A percentile compares a stretch with the other conserved stretches of the same genome.
Evolutionary conservation across 1,284 basidiomycete species (phyloP).

Genomic region (Ganoderma multipileum): DNA sequence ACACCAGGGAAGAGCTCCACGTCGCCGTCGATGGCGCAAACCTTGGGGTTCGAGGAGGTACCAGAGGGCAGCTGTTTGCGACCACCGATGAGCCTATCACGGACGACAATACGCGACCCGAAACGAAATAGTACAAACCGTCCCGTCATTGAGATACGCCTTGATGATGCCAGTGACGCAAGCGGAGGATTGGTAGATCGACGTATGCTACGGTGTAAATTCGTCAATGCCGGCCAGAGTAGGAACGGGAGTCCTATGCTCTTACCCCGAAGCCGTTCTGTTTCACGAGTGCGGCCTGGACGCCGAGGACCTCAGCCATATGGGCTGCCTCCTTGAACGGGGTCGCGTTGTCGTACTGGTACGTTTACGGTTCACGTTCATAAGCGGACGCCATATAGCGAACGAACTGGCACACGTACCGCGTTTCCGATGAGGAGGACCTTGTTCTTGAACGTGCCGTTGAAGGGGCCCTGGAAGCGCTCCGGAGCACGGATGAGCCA

Average conservation of each 20-base stretch:
- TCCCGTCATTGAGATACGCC: constrained; percentile 21
- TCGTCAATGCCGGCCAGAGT: neutral
- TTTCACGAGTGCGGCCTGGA: constrained; percentile 30
- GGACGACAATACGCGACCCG: too few relatives aligned
- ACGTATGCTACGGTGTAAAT: constrained; percentile 13
- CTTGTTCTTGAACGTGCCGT: constrained; percentile 28
- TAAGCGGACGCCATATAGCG: neutral
- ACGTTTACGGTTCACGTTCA: neutral
- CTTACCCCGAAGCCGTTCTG: constrained; percentile 34
- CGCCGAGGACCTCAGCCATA: constrained; percentile 31
- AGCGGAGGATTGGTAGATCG: constrained; percentile 18
- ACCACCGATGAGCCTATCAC: neutral
- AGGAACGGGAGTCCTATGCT: neutral
- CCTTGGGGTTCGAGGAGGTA: constrained; percentile 11
- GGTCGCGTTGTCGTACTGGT: constrained; percentile 31
- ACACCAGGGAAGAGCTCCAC: constrained; percentile 24
- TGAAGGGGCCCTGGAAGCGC: constrained; percentile 35
- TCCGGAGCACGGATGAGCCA: constrained; percentile 33
- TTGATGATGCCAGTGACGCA: constrained; percentile 19
- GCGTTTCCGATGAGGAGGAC: constrained; percentile 34
- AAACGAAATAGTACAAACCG: constrained; percentile 6
- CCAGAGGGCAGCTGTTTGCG: constrained; percentile 15
- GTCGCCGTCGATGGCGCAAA: constrained; percentile 21
- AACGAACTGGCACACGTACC: constrained; percentile 3
- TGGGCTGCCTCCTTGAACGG: constrained; percentile 31